These are phyloP conservation scores for Cyphellophora europaea DNA, from an alignment of 2,329 filamentous ascomycete genomes.

Conservation along the genomic window DNA sequence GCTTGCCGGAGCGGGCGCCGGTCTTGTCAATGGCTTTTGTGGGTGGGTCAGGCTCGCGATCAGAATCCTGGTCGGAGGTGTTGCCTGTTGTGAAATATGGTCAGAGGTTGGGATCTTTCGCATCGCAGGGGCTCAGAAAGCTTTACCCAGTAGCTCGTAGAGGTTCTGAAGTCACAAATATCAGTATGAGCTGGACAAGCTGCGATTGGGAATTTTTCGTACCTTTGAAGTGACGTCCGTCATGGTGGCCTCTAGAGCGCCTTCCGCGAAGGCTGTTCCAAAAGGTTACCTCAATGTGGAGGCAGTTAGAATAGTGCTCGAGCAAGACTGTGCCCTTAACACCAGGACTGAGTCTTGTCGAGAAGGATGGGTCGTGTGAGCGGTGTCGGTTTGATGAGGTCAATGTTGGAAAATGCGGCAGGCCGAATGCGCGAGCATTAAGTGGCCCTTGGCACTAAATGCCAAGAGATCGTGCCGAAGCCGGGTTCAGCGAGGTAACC, in stretches of 20 bases:
- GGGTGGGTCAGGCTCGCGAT: conserved; percentile 67
- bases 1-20: conserved; percentile 68
- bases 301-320: conserved; percentile 10
- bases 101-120: too few relatives aligned
- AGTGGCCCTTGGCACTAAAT: too few relatives aligned
- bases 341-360: conserved; percentile 13
- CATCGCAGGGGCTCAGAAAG: conserved; percentile 16
- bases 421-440: too few relatives aligned
- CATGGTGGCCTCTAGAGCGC: conserved; percentile 39
- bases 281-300: conserved; percentile 37
- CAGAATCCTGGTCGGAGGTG: conserved; percentile 61
- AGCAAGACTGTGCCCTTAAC: conserved; percentile 17
- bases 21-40: conserved; percentile 86
- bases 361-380: conserved; percentile 1
- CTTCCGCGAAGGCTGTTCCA: conserved; percentile 42
- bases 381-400: too few relatives aligned
- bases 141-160: conserved; percentile 93
- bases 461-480: too few relatives aligned
- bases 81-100: conserved; percentile 53
- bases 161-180: conserved; percentile 85
- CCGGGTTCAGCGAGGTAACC: too few relatives aligned
- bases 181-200: conserved; percentile 28
- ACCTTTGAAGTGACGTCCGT: conserved; percentile 45
- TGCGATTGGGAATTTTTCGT: conserved; percentile 18
- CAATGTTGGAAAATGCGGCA: too few relatives aligned